phyloP scores from a whole-genome alignment of 2,329 filamentous ascomycete genomes.

The Pestalotiopsis sp. region DNA sequence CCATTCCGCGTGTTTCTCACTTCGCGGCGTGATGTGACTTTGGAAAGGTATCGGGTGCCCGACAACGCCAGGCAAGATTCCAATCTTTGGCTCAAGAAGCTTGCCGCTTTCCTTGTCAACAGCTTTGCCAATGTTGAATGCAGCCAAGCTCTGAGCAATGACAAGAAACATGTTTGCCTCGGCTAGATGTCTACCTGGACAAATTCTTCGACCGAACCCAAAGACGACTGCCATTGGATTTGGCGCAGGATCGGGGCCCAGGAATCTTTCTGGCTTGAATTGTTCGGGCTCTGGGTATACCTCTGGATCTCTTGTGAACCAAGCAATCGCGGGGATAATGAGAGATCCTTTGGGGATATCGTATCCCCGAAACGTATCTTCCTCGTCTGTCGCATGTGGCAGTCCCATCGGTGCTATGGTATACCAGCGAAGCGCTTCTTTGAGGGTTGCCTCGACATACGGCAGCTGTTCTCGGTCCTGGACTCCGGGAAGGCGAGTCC shows the following conservation, averaged over 20 bases:
- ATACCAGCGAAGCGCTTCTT: slow-evolving; percentile 30
- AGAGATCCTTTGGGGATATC: slow-evolving; percentile 21
- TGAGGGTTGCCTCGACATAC: slow-evolving; percentile 29
- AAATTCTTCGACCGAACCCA: slow-evolving; percentile 20
- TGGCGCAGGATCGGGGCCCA: slow-evolving; percentile 13
- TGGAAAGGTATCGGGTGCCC: slow-evolving; percentile 27
- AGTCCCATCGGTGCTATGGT: slow-evolving; percentile 34
- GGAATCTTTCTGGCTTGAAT: slow-evolving; percentile 22
- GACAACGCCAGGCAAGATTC: slow-evolving; percentile 24
- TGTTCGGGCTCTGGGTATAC: slow-evolving; percentile 15
- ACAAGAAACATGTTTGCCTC: slow-evolving; percentile 19
- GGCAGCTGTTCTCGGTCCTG: slow-evolving; percentile 26
- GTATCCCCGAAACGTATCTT: slow-evolving; percentile 19
- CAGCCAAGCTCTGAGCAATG: slow-evolving; percentile 40
- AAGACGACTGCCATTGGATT: slow-evolving; percentile 16
- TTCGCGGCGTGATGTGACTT: slow-evolving; percentile 26
- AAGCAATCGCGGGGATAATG: background rate
- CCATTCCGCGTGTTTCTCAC: slow-evolving; percentile 25
- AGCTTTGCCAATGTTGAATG: slow-evolving; percentile 42
- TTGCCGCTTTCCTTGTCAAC: slow-evolving; percentile 39
- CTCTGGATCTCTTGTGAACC: slow-evolving; percentile 15
- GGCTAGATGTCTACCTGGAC: slow-evolving; percentile 18
- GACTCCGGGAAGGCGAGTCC: slow-evolving; percentile 26
- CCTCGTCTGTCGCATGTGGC: slow-evolving; percentile 33
- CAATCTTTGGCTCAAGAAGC: slow-evolving; percentile 18